Evolutionary conservation across 2,329 filamentous ascomycete species (phyloP), one percentile per base, ranked within the genome.

Genomic region (Fusarium miscanthi): DNA sequence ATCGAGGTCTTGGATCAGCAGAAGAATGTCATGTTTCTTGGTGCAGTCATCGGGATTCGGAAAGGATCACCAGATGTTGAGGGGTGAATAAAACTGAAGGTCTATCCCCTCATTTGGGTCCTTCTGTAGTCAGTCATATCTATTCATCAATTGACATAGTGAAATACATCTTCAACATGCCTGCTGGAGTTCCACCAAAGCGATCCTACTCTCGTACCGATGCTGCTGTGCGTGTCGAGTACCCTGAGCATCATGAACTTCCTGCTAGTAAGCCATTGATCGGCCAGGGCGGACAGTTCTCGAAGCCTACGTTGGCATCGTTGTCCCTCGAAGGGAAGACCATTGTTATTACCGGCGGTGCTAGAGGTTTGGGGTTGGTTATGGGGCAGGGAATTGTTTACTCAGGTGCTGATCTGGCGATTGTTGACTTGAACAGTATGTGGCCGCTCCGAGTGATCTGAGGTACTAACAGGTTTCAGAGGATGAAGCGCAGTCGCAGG

Each of bases 311-410:
- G 0, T 87, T 98, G 42, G 90, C 93, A 23, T 90, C 90, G 30
- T 97, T 97, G 84, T 95, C 94, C 8, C 88, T 98, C 27, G 92
- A 97, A 80, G 93, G 90, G 66, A 92, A 91, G 79, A 92, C 94
- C 14, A 93, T 90, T 53, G 86, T 98, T 35, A 92, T 98, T 23
- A 98, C 95, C 0, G 95, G 95, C 52, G 95, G 94, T 78, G 95
- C 95, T 27, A 87, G 94, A 80, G 95, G 95, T 8, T 83, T 98
- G 63, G 95, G 95, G 35, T 85, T 98, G 65, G 94, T 97, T 72
- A 97, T 98, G 93, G 93, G 92, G 60, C 94, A 97, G 84, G 94
- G 93, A 35, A 89, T 97, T 81, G 93, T 97, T 58, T 91, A 93
- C 56, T 96, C 93, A 53, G 95, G 95, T 51, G 93, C 93, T 16